Evolutionary conservation across 1,139 yeast species (phyloP).

Genomic region (Saccharomycopsis hybrid): DNA sequence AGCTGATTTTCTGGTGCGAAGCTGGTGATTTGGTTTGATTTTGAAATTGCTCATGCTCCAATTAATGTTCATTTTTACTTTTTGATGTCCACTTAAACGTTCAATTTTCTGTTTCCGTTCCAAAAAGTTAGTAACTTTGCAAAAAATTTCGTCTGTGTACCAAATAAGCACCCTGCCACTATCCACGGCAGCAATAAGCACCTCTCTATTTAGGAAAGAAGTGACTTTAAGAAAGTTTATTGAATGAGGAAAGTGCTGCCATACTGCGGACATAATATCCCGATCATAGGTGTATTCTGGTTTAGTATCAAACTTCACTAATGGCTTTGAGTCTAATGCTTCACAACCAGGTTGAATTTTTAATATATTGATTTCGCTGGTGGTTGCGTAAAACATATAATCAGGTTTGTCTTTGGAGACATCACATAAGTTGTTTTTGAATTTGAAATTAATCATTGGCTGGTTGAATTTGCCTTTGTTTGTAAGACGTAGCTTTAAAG

Average conservation of each 20-base stretch:
- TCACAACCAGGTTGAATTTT: neutral
- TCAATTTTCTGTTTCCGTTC: neutral
- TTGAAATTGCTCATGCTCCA: neutral
- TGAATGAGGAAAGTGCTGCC: slow-evolving; percentile 51
- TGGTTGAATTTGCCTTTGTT: neutral
- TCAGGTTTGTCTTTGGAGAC: neutral
- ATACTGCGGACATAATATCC: slow-evolving; percentile 32
- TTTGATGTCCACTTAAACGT: neutral
- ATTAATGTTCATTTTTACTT: neutral
- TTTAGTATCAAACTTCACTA: neutral
- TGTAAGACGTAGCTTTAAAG: neutral
- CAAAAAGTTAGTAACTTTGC: neutral
- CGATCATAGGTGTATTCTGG: neutral
- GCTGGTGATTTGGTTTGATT: slow-evolving; percentile 33
- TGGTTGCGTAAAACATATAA: slow-evolving; percentile 2
- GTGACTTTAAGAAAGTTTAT: slow-evolving; percentile 42
- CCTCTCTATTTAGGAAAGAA: slow-evolving; percentile 29
- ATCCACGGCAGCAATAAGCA: slow-evolving; percentile 46
- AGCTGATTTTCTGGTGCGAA: slow-evolving; percentile 42
- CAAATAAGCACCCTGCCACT: slow-evolving; percentile 50
- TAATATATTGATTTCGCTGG: slow-evolving; percentile 5
- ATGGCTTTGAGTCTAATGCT: neutral
- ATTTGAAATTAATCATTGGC: neutral
- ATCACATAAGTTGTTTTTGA: slow-evolving; percentile 6
- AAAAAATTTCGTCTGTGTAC: slow-evolving; percentile 28